Conservation (phyloP, 352 stramenopile genomes). For the Plasmopara muralis region DNA sequence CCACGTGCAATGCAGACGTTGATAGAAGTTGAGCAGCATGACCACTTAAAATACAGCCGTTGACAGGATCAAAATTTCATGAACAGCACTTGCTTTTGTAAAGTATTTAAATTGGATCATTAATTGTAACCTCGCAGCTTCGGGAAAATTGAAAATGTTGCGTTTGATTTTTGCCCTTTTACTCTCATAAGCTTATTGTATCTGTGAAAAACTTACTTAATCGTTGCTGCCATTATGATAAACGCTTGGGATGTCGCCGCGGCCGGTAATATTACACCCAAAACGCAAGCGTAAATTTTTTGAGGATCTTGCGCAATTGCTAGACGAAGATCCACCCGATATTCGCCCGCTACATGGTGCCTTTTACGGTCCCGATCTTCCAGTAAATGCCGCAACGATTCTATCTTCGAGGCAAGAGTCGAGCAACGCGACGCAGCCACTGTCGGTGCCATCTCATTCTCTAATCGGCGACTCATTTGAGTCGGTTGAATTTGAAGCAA, state of each 20-base stretch:
- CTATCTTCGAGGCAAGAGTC: slow-evolving; percentile 7
- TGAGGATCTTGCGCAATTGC: slow-evolving; percentile 40
- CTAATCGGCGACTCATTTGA: slow-evolving; percentile 38
- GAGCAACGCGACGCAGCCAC: slow-evolving; percentile 1
- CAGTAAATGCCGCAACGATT: background rate
- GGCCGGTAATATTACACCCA: slow-evolving; percentile 32
- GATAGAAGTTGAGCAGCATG: too few species aligned
- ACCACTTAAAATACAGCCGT: too few species aligned
- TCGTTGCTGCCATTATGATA: background rate
- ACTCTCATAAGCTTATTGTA: too few species aligned
- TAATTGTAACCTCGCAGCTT: too few species aligned
- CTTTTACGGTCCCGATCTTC: slow-evolving; percentile 26
- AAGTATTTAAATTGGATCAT: too few species aligned
- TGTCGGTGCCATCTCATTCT: slow-evolving; percentile 14
- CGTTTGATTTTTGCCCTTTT: background rate
- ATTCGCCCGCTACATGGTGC: slow-evolving; percentile 29
- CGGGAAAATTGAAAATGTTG: too few species aligned
- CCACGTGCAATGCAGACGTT: too few species aligned
- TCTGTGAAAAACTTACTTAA: too few species aligned
- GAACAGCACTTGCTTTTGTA: too few species aligned
- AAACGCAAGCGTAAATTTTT: slow-evolving; percentile 81
- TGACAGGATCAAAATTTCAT: too few species aligned
- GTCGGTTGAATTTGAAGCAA: slow-evolving; percentile 33
- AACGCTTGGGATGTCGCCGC: background rate
- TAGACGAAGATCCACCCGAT: slow-evolving; percentile 31